These are phyloP conservation scores for Stentor roeselii DNA, from an alignment of 73 alveolate species.

Conservation along the genomic window DNA sequence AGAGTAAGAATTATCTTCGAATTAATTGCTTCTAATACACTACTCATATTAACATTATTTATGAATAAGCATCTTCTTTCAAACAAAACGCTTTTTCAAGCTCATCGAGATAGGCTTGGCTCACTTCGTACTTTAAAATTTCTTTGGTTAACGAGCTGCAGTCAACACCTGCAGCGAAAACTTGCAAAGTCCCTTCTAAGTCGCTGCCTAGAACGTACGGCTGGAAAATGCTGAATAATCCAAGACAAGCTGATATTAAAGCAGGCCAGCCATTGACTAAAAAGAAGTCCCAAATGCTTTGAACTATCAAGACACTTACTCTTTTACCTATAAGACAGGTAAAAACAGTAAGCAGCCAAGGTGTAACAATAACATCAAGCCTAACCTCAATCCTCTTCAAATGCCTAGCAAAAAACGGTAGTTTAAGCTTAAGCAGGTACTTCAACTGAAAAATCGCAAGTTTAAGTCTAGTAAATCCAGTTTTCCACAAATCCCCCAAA, in stretches of 20 bases:
- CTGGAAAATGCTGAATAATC: not conserved
- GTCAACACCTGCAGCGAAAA: not conserved
- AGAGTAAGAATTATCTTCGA: too few relatives aligned
- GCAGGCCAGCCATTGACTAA: constrained; percentile 27
- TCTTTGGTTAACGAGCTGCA: not conserved
- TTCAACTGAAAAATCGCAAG: constrained; percentile 17
- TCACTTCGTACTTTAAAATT: not conserved
- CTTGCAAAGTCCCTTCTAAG: not conserved
- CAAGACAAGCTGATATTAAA: constrained; percentile 4
- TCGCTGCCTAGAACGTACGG: not conserved
- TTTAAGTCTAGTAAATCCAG: constrained; percentile 19
- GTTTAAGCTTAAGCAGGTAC: not conserved
- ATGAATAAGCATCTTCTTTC: constrained; percentile 6
- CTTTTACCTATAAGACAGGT: not conserved
- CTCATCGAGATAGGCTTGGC: not conserved
- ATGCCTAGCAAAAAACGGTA: constrained; percentile 17
- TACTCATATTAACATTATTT: too few relatives aligned
- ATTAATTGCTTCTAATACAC: not conserved
- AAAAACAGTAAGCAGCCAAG: constrained; percentile 25
- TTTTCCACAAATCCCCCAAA: constrained; percentile 18
- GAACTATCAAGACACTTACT: not conserved
- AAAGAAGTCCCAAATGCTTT: constrained; percentile 22
- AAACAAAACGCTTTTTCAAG: constrained; percentile 24
- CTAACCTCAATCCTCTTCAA: not conserved
- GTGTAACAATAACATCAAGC: constrained; percentile 22